Evolutionary conservation across 1,284 basidiomycete species (phyloP).

Genomic region (Ganoderma lingzhi): DNA sequence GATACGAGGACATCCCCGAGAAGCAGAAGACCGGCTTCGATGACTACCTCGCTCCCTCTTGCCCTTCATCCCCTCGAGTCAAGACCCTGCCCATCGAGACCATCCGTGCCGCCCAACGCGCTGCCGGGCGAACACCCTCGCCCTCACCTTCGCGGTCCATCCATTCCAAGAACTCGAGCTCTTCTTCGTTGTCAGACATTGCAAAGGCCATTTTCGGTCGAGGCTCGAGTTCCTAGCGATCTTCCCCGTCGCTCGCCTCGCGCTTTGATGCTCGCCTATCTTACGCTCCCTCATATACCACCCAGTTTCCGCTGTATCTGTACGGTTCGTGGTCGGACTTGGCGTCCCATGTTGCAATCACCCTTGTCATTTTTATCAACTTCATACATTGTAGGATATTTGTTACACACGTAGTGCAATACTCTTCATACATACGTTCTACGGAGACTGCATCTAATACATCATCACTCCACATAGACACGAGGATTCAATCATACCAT

Average conservation of each 20-base stretch:
- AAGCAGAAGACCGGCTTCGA: constrained; percentile 16
- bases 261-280: background rate
- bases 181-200: constrained; percentile 12
- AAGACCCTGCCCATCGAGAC: constrained; percentile 8
- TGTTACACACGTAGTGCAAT: background rate
- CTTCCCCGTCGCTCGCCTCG: background rate
- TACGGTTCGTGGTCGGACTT: background rate
- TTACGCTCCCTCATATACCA: background rate
- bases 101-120: background rate
- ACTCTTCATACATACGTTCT: background rate
- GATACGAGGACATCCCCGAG: constrained; percentile 25
- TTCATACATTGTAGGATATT: background rate
- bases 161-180: background rate
- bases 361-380: background rate
- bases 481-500: background rate
- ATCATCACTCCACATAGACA: background rate
- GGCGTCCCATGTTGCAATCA: background rate
- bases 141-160: constrained; percentile 11
- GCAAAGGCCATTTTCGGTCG: constrained; percentile 25
- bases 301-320: background rate
- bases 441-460: background rate
- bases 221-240: background rate
- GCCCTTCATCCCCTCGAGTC: constrained; percentile 15
- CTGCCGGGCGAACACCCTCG: constrained; percentile 13
- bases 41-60: constrained; percentile 22